Evolutionary conservation across 2,329 filamentous ascomycete species (phyloP).

Genomic region (Fusarium nanum): DNA sequence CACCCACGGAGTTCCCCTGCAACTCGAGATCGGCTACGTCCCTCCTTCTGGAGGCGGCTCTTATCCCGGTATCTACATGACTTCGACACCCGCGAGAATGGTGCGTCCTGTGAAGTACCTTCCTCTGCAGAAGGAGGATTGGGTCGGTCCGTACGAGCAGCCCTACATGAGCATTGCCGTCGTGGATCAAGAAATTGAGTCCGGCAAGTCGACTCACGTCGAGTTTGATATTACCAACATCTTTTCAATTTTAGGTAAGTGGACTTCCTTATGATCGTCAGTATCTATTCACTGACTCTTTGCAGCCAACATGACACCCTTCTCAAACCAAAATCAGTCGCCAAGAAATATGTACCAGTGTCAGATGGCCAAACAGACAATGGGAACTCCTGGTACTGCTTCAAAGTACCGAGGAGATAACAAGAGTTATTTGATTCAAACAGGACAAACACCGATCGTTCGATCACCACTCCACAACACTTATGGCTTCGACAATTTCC

Average conservation of each 20-base stretch:
- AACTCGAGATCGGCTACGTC: slow-evolving; percentile 92
- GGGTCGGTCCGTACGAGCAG: slow-evolving; percentile 93
- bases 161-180: slow-evolving; percentile 98
- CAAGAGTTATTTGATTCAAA: slow-evolving; percentile 94
- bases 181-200: slow-evolving; percentile 85
- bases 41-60: slow-evolving; percentile 91
- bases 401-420: slow-evolving; percentile 92
- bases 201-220: slow-evolving; percentile 92
- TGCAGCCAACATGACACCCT: slow-evolving; percentile 99
- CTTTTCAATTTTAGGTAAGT: too few relatives aligned
- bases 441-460: slow-evolving; percentile 94
- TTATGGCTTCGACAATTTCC: slow-evolving; percentile 98
- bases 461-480: slow-evolving; percentile 92
- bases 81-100: slow-evolving; percentile 87
- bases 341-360: slow-evolving; percentile 99
- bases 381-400: slow-evolving; percentile 94
- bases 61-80: slow-evolving; percentile 95
- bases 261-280: too few relatives aligned
- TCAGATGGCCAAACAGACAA: slow-evolving; percentile 99
- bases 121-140: slow-evolving; percentile 85
- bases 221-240: slow-evolving; percentile 97
- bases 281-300: too few relatives aligned
- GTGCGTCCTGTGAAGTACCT: slow-evolving; percentile 92
- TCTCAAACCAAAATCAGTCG: slow-evolving; percentile 98
- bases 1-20: slow-evolving; percentile 79